These are phyloP conservation scores for Curvularia eragrostidis DNA, from an alignment of 2,329 filamentous ascomycete genomes.

Conservation along the genomic window DNA sequence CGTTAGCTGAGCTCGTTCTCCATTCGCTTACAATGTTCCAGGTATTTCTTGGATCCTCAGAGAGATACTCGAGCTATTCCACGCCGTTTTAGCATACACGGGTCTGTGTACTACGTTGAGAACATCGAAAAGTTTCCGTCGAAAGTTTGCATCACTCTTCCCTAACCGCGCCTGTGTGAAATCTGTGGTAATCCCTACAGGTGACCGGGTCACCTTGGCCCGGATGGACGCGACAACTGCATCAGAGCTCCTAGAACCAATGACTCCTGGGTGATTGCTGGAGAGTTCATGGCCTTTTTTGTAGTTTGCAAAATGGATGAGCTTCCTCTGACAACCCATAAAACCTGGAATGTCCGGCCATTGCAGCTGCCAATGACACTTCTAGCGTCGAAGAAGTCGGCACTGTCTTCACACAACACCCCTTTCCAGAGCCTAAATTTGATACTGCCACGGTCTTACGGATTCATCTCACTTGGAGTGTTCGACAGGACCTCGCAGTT, in stretches of 20 bases:
- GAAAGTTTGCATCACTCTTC: neutral
- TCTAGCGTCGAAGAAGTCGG: slow-evolving; percentile 35
- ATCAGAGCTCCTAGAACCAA: slow-evolving; percentile 52
- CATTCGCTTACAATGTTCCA: neutral
- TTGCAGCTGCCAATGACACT: slow-evolving; percentile 44
- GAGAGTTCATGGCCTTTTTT: slow-evolving; percentile 48
- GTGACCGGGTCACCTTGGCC: no score
- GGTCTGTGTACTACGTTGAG: neutral
- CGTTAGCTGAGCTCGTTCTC: neutral
- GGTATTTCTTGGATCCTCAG: neutral
- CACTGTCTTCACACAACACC: slow-evolving; percentile 25
- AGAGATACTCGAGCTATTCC: neutral
- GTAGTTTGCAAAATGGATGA: slow-evolving; percentile 54
- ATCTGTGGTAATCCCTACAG: no score
- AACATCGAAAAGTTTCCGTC: neutral
- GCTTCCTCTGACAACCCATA: slow-evolving; percentile 51
- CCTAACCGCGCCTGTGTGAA: neutral
- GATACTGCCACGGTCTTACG: slow-evolving; percentile 26
- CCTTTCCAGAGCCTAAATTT: slow-evolving; percentile 23
- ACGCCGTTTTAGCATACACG: neutral
- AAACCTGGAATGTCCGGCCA: slow-evolving; percentile 53
- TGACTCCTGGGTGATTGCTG: slow-evolving; percentile 53
- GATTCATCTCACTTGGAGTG: slow-evolving; percentile 27
- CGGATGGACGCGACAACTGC: slow-evolving; percentile 53
- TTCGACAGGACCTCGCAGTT: slow-evolving; percentile 27